These are phyloP conservation scores for Ampelomyces quisqualis DNA, from an alignment of 2,329 filamentous ascomycete species.

Conservation along the genomic window DNA sequence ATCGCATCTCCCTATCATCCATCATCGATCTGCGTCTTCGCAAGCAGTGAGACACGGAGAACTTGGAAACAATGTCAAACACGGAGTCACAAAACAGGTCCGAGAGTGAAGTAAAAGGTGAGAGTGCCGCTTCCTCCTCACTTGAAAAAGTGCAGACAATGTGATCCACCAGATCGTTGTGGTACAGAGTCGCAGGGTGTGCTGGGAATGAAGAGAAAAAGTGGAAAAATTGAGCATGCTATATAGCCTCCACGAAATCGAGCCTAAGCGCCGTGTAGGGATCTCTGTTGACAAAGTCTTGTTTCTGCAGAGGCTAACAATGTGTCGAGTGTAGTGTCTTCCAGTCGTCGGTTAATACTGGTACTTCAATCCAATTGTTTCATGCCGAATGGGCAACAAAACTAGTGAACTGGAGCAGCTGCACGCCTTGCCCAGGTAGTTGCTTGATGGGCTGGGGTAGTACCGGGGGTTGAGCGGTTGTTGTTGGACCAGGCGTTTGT, in stretches of 20 bases:
- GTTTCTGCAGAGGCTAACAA: background rate
- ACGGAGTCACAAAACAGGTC: conserved; percentile 6
- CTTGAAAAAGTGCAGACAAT: conserved; percentile 14
- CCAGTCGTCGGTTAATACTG: background rate
- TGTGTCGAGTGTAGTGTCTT: background rate
- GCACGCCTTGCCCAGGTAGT: conserved; percentile 31
- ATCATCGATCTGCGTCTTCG: no score
- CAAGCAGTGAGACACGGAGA: no score
- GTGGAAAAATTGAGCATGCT: conserved; percentile 12
- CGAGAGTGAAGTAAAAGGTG: conserved; percentile 1
- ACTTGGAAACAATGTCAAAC: no score
- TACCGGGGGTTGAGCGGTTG: conserved; percentile 26
- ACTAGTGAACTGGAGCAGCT: conserved; percentile 28
- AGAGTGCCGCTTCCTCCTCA: conserved; percentile 17
- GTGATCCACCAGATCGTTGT: conserved; percentile 27
- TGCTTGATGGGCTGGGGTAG: conserved; percentile 16
- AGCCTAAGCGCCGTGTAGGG: background rate
- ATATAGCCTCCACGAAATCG: background rate
- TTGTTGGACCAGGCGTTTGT: conserved; percentile 30
- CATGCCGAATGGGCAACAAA: conserved; percentile 5
- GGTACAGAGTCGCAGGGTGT: conserved; percentile 23
- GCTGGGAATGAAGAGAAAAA: conserved; percentile 15
- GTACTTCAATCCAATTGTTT: no score
- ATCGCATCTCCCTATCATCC: no score
- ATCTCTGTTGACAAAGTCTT: background rate